These are phyloP conservation scores for Trichoderma sp. DNA, from an alignment of 2,329 filamentous ascomycete species.

Conservation along the genomic window DNA sequence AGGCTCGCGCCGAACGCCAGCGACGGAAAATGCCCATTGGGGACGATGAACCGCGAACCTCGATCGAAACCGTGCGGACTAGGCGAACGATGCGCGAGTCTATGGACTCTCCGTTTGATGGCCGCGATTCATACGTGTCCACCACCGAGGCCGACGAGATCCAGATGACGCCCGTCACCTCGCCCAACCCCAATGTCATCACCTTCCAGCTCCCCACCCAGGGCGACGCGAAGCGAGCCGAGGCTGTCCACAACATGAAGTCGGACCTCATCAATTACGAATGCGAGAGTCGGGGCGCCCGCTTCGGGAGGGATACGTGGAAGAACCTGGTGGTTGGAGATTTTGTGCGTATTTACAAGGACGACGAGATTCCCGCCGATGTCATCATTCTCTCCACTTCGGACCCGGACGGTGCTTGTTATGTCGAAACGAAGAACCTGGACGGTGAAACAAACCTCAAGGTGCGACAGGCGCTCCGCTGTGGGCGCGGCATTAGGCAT, in stretches of 20 bases:
- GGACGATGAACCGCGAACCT: conserved; percentile 62
- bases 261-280: conserved; percentile 71
- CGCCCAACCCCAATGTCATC: conserved; percentile 61
- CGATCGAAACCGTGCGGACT: conserved; percentile 47
- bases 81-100: conserved; percentile 44
- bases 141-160: conserved; percentile 70
- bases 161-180: conserved; percentile 93
- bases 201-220: conserved; percentile 46
- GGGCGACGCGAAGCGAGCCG: conserved; percentile 40
- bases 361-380: conserved; percentile 93
- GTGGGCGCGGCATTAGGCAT: conserved; percentile 79
- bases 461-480: conserved; percentile 86
- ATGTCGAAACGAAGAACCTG: conserved; percentile 96
- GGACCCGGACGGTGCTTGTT: conserved; percentile 91
- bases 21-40: conserved; percentile 47
- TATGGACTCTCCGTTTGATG: conserved; percentile 55
- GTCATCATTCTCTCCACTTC: conserved; percentile 91
- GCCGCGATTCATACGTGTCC: conserved; percentile 56
- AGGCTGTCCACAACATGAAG: conserved; percentile 51
- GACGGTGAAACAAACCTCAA: conserved; percentile 98
- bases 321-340: conserved; percentile 95
- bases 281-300: conserved; percentile 66
- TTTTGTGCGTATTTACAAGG: conserved; percentile 93
- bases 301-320: conserved; percentile 93
- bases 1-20: conserved; percentile 52